A percentile compares a stretch with the other conserved stretches of the same genome.
Conservation (phyloP, 805 yeast genomes). For the Wickerhamiella parazyma region DNA sequence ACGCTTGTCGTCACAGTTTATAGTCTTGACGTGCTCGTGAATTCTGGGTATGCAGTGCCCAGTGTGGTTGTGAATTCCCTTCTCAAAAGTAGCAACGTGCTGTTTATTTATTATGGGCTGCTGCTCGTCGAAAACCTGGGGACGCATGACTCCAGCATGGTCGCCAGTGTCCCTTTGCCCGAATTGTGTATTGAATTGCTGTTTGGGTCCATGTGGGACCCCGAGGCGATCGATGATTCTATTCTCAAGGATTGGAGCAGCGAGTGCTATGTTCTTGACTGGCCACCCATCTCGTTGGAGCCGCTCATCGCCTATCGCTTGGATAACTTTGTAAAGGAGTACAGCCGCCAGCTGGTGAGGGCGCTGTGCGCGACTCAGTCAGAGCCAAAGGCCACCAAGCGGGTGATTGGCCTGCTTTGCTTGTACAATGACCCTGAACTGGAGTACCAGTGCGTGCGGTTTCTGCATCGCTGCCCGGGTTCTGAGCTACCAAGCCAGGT, state of each 20-base stretch:
- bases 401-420: background rate
- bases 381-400: background rate
- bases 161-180: background rate
- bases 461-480: background rate
- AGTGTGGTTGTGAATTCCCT: background rate
- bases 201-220: slow-evolving; percentile 1
- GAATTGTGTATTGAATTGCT: background rate
- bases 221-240: background rate
- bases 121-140: background rate
- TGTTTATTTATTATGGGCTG: background rate
- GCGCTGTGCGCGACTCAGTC: background rate
- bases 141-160: background rate
- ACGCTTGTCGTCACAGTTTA: background rate
- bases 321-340: background rate
- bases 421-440: background rate
- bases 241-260: background rate
- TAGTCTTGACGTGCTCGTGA: background rate
- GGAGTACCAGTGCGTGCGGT: background rate
- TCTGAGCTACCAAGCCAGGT: background rate
- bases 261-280: background rate
- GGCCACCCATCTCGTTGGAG: background rate
- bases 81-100: background rate
- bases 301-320: background rate
- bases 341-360: background rate
- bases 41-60: background rate